Evolutionary conservation across 116 monocot species (phyloP), one percentile per base, ranked within the genome.

Genomic region (Iris pallida): DNA sequence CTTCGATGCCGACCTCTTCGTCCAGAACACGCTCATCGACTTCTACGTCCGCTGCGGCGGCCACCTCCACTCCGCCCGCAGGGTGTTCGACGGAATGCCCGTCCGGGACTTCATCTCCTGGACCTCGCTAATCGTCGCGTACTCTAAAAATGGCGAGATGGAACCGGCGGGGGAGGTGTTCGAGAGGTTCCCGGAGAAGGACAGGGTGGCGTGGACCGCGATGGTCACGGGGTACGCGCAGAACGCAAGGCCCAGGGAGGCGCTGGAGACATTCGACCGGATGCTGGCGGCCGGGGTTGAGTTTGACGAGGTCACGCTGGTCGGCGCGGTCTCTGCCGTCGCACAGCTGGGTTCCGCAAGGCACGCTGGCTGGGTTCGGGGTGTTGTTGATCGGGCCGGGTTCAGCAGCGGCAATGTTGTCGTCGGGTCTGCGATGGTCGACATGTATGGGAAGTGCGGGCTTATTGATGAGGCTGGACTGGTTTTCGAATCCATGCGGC

Each of bases 381-480:
- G n/a, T 42, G n/a, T 75, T 11, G 70, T 59, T 55, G 65, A 48
- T 10, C 19, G 53, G 16, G 45, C 8, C 19, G 40, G 5, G 42
- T 45, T 56, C 42, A 40, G 8, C 47, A 4, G 13, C 13, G 8
- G 42, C 8, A 62, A 13, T 41, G 66, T 43, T 4, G 20, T 61
- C 17, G n/a, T 76, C 14, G 71, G 66, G 17, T 65, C 71, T 0
- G 71, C 76, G 0, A 20, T 88, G 77, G 76, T 92, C 55, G 83
- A 90, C 53, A 85, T 86, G 86, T 81, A 77, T 16, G 71, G 80
- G 4, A 92, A 92, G 40, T 88, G 92, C 61, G 92, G 85, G 20
- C 79, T 88, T 18, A 77, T 92, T 8, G 77, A 83, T 51, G 79
- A 85, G 12, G 88, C 88, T 2, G 42, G 44, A 9, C 15, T 6